phyloP scores from a whole-genome alignment of 2,329 filamentous ascomycete genomes.

The Chrysosporium keratinophilum region DNA sequence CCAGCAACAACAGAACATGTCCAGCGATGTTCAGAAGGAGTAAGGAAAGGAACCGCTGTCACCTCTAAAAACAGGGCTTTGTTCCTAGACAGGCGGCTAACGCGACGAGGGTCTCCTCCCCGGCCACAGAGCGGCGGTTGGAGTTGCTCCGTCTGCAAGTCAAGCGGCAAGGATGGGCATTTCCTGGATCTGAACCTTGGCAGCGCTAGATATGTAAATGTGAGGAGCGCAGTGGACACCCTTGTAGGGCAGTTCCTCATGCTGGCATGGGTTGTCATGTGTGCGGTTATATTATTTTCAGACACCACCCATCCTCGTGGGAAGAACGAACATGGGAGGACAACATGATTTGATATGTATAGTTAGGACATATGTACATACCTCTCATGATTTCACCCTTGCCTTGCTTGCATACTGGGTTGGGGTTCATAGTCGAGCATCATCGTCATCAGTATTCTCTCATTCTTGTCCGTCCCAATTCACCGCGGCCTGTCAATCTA shows the following conservation, averaged over 20 bases:
- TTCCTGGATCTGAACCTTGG: not conserved
- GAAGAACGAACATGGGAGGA: not conserved
- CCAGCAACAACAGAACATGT: too few species aligned
- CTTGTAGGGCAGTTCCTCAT: conserved; percentile 1
- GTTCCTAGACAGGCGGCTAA: conserved; percentile 3
- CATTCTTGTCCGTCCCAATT: too few species aligned
- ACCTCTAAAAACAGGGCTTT: not conserved
- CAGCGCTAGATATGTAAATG: not conserved
- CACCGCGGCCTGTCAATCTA: not conserved
- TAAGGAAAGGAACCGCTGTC: too few species aligned
- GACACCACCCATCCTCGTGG: not conserved
- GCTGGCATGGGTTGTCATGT: not conserved
- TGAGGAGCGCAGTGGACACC: not conserved
- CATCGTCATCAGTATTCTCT: too few species aligned
- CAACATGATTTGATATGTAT: not conserved
- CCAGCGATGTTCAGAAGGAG: too few species aligned
- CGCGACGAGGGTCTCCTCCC: conserved; percentile 1
- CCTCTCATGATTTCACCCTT: too few species aligned
- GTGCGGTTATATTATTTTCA: not conserved
- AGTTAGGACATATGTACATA: too few species aligned
- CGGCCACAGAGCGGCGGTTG: not conserved
- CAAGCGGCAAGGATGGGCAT: conserved; percentile 6
- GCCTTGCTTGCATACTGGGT: too few species aligned
- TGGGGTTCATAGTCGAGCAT: too few species aligned
- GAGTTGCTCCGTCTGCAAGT: conserved; percentile 7